Evolutionary conservation across 2,329 filamentous ascomycete species (phyloP), one percentile per base, ranked within the genome.

Genomic region (Fusarium pininemorale): DNA sequence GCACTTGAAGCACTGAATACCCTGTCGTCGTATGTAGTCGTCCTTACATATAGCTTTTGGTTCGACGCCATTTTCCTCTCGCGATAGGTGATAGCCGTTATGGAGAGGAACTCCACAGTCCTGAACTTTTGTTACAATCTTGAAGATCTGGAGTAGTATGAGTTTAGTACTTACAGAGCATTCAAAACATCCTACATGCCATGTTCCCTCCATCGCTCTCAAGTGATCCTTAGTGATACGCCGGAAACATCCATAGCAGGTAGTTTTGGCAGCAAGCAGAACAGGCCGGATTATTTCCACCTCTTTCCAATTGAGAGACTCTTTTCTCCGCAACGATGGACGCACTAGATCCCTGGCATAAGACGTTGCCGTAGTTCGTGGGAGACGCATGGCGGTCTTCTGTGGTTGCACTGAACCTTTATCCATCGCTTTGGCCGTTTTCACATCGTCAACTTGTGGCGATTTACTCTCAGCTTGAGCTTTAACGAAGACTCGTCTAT

Each of bases 391-490:
- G 12, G 4, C 9, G 11, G 9, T 45, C 5, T 30, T 28, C 6
- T 48, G 45, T 0, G 13, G 2, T 3, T 22, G 4, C 6, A 11
- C 20, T 48, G 0, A 13, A 12, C 13, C 6, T 11, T 44, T 2
- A 44, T 12, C n/a, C 15, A 9, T 18, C 8, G 6, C 44, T 47
- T 7, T 20, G 0, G 5, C 12, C 8, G 44, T 28, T 0, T 13
- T n/a, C 6, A 26, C 7, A 9, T 47, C 28, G 3, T 32, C 20
- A 0, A 30, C 0, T 0, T 13, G 0, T 0, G 9, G 28, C 0
- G 12, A 22, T 0, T 13, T 4, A 3, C 3, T 24, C 15, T 6
- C 11, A n/a, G n/a, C 1, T 0, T 5, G 48, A 37, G 48, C 30
- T 35, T 35, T 35, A 0, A 14, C 0, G 0, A 53, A 53, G 4